Percentiles rank a stretch among this genome's conserved stretches.
phyloP scores from a whole-genome alignment of 305 asterid genomes.

The Fraxinus nigra region DNA sequence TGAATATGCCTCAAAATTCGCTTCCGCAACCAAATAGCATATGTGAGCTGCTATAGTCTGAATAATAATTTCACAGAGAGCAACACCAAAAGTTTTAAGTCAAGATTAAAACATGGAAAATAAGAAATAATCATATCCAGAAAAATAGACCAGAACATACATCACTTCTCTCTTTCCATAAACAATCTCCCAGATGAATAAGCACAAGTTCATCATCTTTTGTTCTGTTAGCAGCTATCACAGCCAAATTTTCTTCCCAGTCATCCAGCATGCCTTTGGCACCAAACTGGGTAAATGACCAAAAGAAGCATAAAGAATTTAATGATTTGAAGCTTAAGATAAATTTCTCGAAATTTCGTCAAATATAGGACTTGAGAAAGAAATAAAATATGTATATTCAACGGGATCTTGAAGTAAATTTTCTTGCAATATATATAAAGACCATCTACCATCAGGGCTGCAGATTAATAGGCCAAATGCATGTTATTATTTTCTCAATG shows the following conservation, averaged over 20 bases:
- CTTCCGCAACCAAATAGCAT: constrained; percentile 93
- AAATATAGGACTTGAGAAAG: constrained; percentile 11
- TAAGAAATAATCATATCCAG: constrained; percentile 12
- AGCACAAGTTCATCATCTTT: constrained; percentile 97
- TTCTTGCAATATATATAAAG: constrained; percentile 1
- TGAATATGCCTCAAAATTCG: constrained; percentile 81
- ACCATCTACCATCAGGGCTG: background rate
- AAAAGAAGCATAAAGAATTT: constrained; percentile 19
- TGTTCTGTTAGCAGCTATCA: constrained; percentile 93
- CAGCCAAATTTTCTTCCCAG: constrained; percentile 98
- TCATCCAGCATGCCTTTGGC: constrained; percentile 84
- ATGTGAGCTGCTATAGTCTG: constrained; percentile 91
- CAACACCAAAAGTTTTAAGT: constrained; percentile 7
- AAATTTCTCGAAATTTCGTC: background rate
- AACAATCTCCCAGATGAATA: constrained; percentile 92
- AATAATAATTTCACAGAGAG: constrained; percentile 24
- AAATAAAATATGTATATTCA: background rate
- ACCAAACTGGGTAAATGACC: constrained; percentile 42
- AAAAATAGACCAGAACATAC: constrained; percentile 47
- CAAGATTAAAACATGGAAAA: constrained; percentile 20
- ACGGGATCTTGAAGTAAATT: constrained; percentile 8
- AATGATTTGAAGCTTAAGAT: constrained; percentile 14
- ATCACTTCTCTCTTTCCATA: constrained; percentile 95
- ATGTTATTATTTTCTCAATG: background rate
- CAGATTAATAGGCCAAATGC: background rate